Conservation (phyloP, 2,329 filamentous ascomycete genomes). For the Lasiodiplodia hormozganensis region DNA sequence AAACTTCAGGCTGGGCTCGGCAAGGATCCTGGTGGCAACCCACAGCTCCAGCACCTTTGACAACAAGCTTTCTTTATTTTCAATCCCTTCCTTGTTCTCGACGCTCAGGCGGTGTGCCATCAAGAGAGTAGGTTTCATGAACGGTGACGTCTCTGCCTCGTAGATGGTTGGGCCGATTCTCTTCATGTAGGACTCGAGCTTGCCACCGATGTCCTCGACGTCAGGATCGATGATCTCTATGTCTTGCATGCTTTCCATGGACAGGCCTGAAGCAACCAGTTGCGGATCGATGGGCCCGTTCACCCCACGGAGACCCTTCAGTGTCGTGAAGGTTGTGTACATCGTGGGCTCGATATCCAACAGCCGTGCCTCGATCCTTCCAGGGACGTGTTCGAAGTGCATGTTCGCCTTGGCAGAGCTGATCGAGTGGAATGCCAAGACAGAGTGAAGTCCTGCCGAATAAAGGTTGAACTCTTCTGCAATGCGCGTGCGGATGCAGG, state of each 20-base stretch:
- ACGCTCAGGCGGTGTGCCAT: slow-evolving; percentile 42
- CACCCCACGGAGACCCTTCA: slow-evolving; percentile 45
- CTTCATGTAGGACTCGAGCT: slow-evolving; percentile 62
- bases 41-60: slow-evolving; percentile 62
- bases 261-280: slow-evolving; percentile 37
- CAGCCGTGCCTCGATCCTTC: slow-evolving; percentile 59
- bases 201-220: slow-evolving; percentile 57
- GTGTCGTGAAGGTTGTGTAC: slow-evolving; percentile 56
- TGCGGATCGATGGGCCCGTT: slow-evolving; percentile 45
- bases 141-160: slow-evolving; percentile 57
- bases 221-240: slow-evolving; percentile 59
- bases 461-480: slow-evolving; percentile 66
- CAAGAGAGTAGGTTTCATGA: slow-evolving; percentile 59
- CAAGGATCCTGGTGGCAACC: slow-evolving; percentile 62
- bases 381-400: slow-evolving; percentile 56
- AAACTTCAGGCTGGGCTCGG: slow-evolving; percentile 56
- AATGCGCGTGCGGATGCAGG: slow-evolving; percentile 64
- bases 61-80: slow-evolving; percentile 52
- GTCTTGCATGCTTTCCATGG: slow-evolving; percentile 28
- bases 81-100: slow-evolving; percentile 36
- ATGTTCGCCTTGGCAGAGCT: slow-evolving; percentile 56
- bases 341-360: slow-evolving; percentile 56
- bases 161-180: slow-evolving; percentile 55
- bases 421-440: slow-evolving; percentile 60
- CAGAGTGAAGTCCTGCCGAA: slow-evolving; percentile 60